Percentiles rank a stretch among this genome's conserved stretches.
These are phyloP conservation scores for Vigna trinervia DNA, from an alignment of 306 rosid species.

Conservation along the genomic window DNA sequence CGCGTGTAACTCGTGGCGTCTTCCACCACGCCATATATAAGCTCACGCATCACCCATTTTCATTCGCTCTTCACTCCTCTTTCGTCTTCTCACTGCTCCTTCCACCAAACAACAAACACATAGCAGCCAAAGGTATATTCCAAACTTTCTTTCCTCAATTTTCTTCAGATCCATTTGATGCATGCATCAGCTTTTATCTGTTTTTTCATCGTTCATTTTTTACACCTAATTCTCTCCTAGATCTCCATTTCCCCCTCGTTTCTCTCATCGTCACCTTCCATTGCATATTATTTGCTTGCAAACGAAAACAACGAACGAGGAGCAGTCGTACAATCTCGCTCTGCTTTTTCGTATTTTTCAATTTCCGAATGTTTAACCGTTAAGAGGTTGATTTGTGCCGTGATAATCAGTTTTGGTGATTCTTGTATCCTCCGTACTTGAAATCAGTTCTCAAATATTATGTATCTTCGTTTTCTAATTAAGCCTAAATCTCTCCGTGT, in stretches of 20 bases:
- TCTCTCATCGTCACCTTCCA: not conserved
- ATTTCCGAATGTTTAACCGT: not conserved
- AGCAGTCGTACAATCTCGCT: not conserved
- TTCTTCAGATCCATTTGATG: conserved; percentile 43
- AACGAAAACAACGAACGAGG: too few species aligned
- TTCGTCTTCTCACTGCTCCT: not conserved
- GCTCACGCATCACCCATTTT: not conserved
- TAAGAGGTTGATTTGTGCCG: not conserved
- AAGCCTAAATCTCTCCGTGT: not conserved
- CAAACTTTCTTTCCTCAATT: not conserved
- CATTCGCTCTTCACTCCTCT: not conserved
- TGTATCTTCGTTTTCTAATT: conserved; percentile 6
- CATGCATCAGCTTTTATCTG: not conserved
- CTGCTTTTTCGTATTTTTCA: not conserved
- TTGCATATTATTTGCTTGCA: not conserved
- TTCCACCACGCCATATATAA: conserved; percentile 15
- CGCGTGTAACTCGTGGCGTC: conserved; percentile 44
- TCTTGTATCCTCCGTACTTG: not conserved
- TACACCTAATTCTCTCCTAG: not conserved
- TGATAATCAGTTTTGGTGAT: not conserved
- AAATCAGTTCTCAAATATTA: conserved; percentile 22
- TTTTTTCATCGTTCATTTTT: conserved; percentile 22
- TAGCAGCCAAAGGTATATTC: not conserved
- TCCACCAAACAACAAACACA: not conserved
- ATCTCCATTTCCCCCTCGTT: not conserved